These are phyloP conservation scores for Ilex paraguariensis DNA, from an alignment of 305 asterid genomes.

Conservation along the genomic window DNA sequence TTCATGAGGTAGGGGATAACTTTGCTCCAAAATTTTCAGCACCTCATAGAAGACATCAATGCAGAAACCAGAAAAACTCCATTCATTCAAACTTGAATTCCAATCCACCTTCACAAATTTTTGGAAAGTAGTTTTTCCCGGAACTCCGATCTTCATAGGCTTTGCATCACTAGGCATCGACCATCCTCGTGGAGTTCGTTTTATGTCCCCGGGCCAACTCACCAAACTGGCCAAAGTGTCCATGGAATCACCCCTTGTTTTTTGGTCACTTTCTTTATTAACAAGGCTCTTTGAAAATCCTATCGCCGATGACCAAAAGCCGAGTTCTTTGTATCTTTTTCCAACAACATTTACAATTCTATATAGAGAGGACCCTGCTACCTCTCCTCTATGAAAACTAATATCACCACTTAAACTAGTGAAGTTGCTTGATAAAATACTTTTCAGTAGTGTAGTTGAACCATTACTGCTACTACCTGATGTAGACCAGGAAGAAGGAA, in stretches of 20 bases:
- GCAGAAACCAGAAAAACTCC: slow-evolving; percentile 25
- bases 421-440: slow-evolving; percentile 21
- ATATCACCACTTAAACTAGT: slow-evolving; percentile 31
- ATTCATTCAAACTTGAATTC: not conserved
- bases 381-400: slow-evolving; percentile 8
- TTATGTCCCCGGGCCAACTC: slow-evolving; percentile 36
- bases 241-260: slow-evolving; percentile 10
- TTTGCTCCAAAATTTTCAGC: slow-evolving; percentile 15
- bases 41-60: slow-evolving; percentile 25
- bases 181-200: slow-evolving; percentile 37
- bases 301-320: slow-evolving; percentile 25
- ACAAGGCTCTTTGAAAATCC: slow-evolving; percentile 11
- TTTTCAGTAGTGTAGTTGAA: slow-evolving; percentile 13
- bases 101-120: slow-evolving; percentile 23
- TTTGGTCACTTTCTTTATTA: not conserved
- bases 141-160: slow-evolving; percentile 36
- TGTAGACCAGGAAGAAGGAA: too few relatives aligned
- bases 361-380: slow-evolving; percentile 10
- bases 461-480: not conserved
- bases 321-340: slow-evolving; percentile 28
- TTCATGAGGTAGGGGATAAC: slow-evolving; percentile 22
- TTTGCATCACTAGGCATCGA: slow-evolving; percentile 27
- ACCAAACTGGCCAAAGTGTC: slow-evolving; percentile 3
- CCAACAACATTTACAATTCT: slow-evolving; percentile 30
- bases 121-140: slow-evolving; percentile 13